Evolutionary conservation across 2,329 filamentous ascomycete genomes (phyloP), one percentile per base, ranked within the genome.

Genomic region (Cercospora sojina): DNA sequence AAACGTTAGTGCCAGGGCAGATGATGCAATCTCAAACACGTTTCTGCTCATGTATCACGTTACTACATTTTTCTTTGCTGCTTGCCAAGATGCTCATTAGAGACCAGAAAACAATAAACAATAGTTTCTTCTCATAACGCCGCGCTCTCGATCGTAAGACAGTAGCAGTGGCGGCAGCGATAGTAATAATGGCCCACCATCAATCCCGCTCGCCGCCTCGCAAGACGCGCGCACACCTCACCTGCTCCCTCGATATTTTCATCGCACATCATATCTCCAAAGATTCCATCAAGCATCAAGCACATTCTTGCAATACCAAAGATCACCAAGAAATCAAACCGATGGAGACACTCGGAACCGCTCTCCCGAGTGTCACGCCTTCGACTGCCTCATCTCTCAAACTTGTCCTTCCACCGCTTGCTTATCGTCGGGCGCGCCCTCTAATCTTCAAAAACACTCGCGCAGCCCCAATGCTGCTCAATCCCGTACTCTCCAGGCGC

Each of bases 391-490:
- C 35, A 43, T 43, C 35, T 59, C n/a, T 12, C 12, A 20, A 5
- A 2, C 27, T 5, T 38, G 29, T 47, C 58, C 6, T 29, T 16
- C 58, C 27, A 12, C 25, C 20, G 16, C 58, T 18, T 49, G 20
- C 32, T 41, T 23, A 8, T 29, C 12, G 12, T 16, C 6, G 7
- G 7, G 47, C 58, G 7, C 27, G 8, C 58, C 10, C 29, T 31
- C 27, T 57, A 57, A 20, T 35, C 55, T 20, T 38, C 60, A 31
- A 76, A 77, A 27, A 77, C 63, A 13, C 66, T 56, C 3, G 81
- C 80, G 77, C 87, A 88, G 70, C 93, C 92, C 87, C 92, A 97
- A 84, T 85, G 84, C 81, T 89, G 87, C 88, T 97, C 93, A 74
- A 93, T 92, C 68, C 81, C 81, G 80, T 88, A 91, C 35, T 80